Conservation (phyloP, 1,139 yeast genomes). For the Sugiyamaella grinbergsii region DNA sequence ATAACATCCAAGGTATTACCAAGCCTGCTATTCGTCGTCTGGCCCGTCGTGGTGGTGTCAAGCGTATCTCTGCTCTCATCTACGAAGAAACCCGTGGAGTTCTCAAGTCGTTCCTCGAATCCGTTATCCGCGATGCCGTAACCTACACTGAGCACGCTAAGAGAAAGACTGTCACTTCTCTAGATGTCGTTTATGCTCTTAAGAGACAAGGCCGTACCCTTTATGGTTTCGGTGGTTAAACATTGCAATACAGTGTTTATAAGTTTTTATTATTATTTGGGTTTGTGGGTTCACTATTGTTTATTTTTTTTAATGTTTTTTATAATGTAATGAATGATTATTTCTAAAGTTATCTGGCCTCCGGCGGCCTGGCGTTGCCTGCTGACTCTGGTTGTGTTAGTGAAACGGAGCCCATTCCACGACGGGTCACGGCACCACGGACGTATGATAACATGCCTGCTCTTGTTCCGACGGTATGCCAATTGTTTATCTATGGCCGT, state of each 20-base stretch:
- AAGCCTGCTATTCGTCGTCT: slow-evolving; percentile 99
- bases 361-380: background rate
- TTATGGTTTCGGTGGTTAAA: slow-evolving; percentile 99
- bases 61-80: slow-evolving; percentile 98
- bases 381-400: background rate
- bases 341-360: too few species aligned
- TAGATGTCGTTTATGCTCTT: slow-evolving; percentile 98
- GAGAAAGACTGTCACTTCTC: slow-evolving; percentile 99
- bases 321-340: slow-evolving; percentile 12
- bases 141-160: slow-evolving; percentile 99
- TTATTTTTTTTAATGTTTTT: slow-evolving; percentile 1
- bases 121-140: slow-evolving; percentile 98
- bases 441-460: too few species aligned
- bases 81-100: slow-evolving; percentile 99
- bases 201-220: slow-evolving; percentile 99
- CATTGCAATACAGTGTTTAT: slow-evolving; percentile 9
- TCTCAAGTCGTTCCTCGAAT: slow-evolving; percentile 92
- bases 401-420: too few species aligned
- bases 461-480: too few species aligned
- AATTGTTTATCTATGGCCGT: too few species aligned
- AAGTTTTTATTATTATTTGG: slow-evolving; percentile 18
- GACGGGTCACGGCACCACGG: too few species aligned
- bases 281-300: slow-evolving; percentile 15
- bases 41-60: slow-evolving; percentile 99
- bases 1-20: slow-evolving; percentile 99